phyloP scores from a whole-genome alignment of 177 flowering plant genomes.

The Vitis hybrid region DNA sequence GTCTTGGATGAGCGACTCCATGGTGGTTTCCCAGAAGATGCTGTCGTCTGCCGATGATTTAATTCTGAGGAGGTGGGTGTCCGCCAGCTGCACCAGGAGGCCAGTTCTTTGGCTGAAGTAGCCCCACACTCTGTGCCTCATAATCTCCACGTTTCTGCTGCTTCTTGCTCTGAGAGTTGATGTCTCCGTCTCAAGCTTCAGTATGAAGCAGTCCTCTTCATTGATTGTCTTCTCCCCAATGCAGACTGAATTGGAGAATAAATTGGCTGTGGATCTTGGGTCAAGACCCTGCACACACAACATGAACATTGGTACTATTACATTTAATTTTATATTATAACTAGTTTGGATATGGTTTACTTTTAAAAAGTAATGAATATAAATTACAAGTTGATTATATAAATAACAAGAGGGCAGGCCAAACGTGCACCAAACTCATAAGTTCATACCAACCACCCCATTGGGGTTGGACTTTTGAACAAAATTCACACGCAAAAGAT shows the following conservation, averaged over 20 bases:
- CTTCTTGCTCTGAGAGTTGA: slow-evolving; percentile 63
- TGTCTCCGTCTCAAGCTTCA: slow-evolving; percentile 68
- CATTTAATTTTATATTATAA: too few relatives aligned
- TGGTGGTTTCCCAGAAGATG: slow-evolving; percentile 85
- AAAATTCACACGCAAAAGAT: too few relatives aligned
- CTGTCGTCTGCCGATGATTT: slow-evolving; percentile 40
- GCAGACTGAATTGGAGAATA: slow-evolving; percentile 71
- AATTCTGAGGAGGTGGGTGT: slow-evolving; percentile 77
- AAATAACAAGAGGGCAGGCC: too few relatives aligned
- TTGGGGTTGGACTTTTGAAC: too few relatives aligned
- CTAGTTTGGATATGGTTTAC: too few relatives aligned
- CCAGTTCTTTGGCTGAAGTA: slow-evolving; percentile 92
- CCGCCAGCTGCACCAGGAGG: slow-evolving; percentile 63
- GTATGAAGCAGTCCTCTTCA: slow-evolving; percentile 78
- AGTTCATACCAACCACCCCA: too few relatives aligned
- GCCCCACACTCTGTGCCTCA: slow-evolving; percentile 85
- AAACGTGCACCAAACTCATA: too few relatives aligned
- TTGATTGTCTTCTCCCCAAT: slow-evolving; percentile 71
- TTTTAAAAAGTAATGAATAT: too few relatives aligned
- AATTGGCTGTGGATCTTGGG: slow-evolving; percentile 72
- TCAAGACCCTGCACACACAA: slow-evolving; percentile 72
- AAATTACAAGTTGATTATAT: too few relatives aligned
- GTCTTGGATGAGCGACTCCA: slow-evolving; percentile 71
- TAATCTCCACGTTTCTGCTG: slow-evolving; percentile 69
- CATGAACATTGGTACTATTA: too few relatives aligned